Evolutionary conservation across 768 basidiomycete species (phyloP).

Genomic region (Tulasnella sp.): DNA sequence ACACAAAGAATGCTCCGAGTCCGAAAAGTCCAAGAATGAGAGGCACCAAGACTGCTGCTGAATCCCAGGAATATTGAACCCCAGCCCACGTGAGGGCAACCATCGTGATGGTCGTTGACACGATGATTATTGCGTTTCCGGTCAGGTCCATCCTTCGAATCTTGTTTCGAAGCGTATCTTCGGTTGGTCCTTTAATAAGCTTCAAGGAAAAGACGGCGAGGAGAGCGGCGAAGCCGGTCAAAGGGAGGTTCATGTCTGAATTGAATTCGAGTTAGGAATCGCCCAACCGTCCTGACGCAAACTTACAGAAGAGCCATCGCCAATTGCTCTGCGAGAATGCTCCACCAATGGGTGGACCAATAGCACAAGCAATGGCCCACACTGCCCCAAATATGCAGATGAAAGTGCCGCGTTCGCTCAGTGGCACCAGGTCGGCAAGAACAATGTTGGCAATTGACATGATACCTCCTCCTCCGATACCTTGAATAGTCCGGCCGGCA

Average conservation of each 20-base stretch:
- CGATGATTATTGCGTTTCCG: constrained; percentile 35
- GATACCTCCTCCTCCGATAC: constrained; percentile 41
- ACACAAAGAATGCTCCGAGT: constrained; percentile 10
- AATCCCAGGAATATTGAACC: constrained; percentile 42
- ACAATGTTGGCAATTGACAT: constrained; percentile 42
- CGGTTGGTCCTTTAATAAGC: background rate
- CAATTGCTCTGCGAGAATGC: constrained; percentile 38
- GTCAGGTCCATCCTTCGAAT: background rate
- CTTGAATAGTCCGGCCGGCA: constrained; percentile 41
- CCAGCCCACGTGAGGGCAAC: constrained; percentile 45
- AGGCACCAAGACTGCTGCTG: constrained; percentile 41
- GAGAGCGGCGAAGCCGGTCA: background rate
- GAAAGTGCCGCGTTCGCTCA: constrained; percentile 46
- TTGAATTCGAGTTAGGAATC: too few relatives aligned
- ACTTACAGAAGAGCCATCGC: constrained; percentile 43
- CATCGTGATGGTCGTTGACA: constrained; percentile 39
- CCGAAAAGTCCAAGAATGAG: constrained; percentile 42
- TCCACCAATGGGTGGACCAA: constrained; percentile 34
- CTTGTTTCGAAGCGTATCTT: background rate
- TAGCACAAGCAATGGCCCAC: constrained; percentile 35
- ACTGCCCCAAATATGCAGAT: constrained; percentile 40
- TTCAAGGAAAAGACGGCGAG: background rate
- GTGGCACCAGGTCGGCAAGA: constrained; percentile 45
- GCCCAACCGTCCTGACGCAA: background rate
- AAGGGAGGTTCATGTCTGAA: background rate